phyloP scores from a whole-genome alignment of 306 rosid genomes.

The Vigna reflexopilosa region DNA sequence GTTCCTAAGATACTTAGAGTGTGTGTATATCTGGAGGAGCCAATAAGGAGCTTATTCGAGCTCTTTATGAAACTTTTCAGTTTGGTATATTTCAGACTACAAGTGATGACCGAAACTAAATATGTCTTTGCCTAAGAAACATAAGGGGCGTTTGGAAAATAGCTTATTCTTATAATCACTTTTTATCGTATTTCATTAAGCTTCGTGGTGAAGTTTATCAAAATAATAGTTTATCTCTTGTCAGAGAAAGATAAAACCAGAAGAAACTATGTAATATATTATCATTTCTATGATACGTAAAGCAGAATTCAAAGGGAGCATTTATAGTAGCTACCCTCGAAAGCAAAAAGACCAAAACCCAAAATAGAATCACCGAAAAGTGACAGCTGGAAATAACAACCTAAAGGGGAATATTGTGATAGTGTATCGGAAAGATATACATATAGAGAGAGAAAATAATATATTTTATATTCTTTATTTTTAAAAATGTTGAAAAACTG shows the following conservation, averaged over 20 bases:
- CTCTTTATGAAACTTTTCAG: constrained; percentile 42
- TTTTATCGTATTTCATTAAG: neutral
- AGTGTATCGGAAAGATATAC: no score
- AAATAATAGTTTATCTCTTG: neutral
- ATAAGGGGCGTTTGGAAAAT: neutral
- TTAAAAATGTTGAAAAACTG: no score
- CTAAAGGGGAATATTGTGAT: no score
- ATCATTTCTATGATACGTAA: no score
- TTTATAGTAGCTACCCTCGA: no score
- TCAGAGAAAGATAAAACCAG: neutral
- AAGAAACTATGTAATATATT: no score
- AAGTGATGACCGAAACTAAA: neutral
- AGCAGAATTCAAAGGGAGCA: no score
- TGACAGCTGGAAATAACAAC: no score
- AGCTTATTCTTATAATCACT: neutral
- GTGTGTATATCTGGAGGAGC: neutral
- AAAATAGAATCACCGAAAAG: no score
- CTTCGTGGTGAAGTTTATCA: neutral
- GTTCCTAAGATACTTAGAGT: constrained; percentile 2
- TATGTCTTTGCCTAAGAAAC: constrained; percentile 30
- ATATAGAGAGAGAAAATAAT: no score
- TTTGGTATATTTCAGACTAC: constrained; percentile 34
- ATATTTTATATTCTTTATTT: no score
- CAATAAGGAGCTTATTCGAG: neutral
- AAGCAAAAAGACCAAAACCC: no score